These are phyloP conservation scores for Reticulascus tulasneorum DNA, from an alignment of 2,329 filamentous ascomycete species.

Conservation along the genomic window DNA sequence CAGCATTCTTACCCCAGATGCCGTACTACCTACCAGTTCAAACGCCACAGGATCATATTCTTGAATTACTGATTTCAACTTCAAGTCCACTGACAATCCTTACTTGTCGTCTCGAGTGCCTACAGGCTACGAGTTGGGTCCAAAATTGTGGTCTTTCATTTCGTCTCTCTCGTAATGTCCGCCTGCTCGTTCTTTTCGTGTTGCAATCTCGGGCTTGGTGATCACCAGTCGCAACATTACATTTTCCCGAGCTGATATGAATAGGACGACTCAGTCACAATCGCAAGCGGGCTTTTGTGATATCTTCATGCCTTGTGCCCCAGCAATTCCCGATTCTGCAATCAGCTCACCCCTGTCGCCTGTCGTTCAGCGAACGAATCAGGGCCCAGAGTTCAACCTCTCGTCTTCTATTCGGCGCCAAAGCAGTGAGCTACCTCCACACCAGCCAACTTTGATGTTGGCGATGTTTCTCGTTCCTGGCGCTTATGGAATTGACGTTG, in stretches of 20 bases:
- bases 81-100: too few relatives aligned
- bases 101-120: too few relatives aligned
- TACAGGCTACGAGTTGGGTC: too few relatives aligned
- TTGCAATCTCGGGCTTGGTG: not conserved
- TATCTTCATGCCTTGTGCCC: not conserved
- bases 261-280: not conserved
- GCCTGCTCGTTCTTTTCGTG: not conserved
- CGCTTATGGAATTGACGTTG: too few relatives aligned
- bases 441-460: not conserved
- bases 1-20: too few relatives aligned
- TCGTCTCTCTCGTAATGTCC: not conserved
- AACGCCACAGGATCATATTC: too few relatives aligned
- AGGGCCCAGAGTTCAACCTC: constrained; percentile 9
- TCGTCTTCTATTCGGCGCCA: constrained; percentile 17
- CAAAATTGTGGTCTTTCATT: too few relatives aligned
- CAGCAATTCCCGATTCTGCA: constrained; percentile 5
- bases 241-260: too few relatives aligned
- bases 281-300: not conserved
- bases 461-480: constrained; percentile 11
- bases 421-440: not conserved
- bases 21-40: too few relatives aligned
- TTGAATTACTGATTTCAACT: too few relatives aligned
- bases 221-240: not conserved
- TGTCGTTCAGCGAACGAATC: constrained; percentile 16
- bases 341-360: constrained; percentile 17